Evolutionary conservation across 371 early-diverging fungal genomes (phyloP), one percentile per base, ranked within the genome.

Genomic region (Mortierella sp.): DNA sequence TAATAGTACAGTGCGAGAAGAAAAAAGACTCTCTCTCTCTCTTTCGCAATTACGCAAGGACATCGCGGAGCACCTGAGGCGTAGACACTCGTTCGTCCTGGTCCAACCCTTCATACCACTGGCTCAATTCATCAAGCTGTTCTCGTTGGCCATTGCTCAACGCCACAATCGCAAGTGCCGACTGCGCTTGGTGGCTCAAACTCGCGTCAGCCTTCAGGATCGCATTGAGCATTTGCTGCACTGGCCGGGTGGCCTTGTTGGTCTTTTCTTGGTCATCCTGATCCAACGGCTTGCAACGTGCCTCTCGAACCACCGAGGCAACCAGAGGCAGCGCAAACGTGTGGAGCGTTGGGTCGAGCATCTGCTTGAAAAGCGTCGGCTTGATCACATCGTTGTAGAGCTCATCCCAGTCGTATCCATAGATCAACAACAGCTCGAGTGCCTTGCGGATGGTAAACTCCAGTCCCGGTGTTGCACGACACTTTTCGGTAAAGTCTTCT

Each of bases 321-420:
- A 84, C 73, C 11, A 84, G 78, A 0, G 84, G 81, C 26, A 74
- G 59, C 3, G 77, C 80, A 69, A 84, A 76, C 31, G 57, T 50
- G 21, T 77, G 61, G 5, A 61, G 72, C 9, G 55, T 67, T 14
- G 40, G 67, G n/a, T 84, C 74, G 5, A 80, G 34, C 50, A 81
- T 74, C 78, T 76, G 72, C 44, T 74, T 72, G 64, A 71, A 57
- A 19, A 84, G 24, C 0, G 78, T 61, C 0, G 85, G 71, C 26
- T 78, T 77, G 70, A 84, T 46, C 57, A 67, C 73, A 37, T 78
- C 67, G 37, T 76, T 76, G 73, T 71, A 84, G 5, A 84, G 55
- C 46, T 84, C 85, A n/a, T 53, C 51, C 81, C 85, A 80, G 6
- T 78, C 81, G 21, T 73, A 81, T 3, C 76, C 81, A 46, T 84